Percentiles rank a stretch among this genome's conserved stretches.
These are phyloP conservation scores for Eucalyptus erythrocorys DNA, from an alignment of 345 rosid species.

Conservation along the genomic window DNA sequence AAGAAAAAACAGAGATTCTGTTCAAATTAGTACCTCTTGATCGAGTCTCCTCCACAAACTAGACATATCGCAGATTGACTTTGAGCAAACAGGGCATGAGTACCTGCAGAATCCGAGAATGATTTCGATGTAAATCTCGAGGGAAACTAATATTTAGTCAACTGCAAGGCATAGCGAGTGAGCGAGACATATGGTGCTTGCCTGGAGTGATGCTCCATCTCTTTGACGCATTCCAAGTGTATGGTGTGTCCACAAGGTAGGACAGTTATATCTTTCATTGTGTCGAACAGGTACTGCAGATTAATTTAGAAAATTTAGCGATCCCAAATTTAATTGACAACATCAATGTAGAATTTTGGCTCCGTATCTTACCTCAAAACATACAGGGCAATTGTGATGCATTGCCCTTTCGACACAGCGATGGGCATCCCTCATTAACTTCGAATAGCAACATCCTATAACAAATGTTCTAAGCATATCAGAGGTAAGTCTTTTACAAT, in stretches of 20 bases:
- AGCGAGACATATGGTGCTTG: not conserved
- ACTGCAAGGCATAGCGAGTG: not conserved
- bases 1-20: not conserved
- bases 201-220: constrained; percentile 45
- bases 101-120: constrained; percentile 30
- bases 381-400: constrained; percentile 73
- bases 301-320: not conserved
- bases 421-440: constrained; percentile 37
- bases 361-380: constrained; percentile 44
- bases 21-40: constrained; percentile 46
- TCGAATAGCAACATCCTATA: constrained; percentile 57
- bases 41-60: constrained; percentile 67
- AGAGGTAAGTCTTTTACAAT: not conserved
- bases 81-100: constrained; percentile 82
- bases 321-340: not conserved
- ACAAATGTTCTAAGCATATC: not conserved
- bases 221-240: constrained; percentile 41
- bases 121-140: not conserved
- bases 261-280: constrained; percentile 38
- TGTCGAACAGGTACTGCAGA: constrained; percentile 51
- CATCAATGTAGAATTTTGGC: not conserved
- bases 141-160: not conserved
- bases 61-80: constrained; percentile 71
- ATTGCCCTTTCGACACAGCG: constrained; percentile 58
- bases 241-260: constrained; percentile 62